Base-by-base conservation (phyloP, 352 stramenopile species). In the Phytopythium delawarense region DNA sequence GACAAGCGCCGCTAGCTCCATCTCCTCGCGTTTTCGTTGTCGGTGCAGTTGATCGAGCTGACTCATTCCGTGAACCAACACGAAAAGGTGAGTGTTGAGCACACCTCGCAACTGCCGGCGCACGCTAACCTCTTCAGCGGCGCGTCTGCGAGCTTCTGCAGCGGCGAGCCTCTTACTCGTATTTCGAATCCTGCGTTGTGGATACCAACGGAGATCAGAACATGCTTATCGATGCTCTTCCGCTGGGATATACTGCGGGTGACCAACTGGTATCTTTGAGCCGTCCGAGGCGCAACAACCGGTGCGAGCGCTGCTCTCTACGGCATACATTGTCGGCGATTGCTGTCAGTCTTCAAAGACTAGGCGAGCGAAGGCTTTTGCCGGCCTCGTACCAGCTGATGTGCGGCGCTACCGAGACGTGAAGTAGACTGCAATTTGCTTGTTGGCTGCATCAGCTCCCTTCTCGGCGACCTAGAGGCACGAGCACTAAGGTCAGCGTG, bases 121-220 rank as follows among this genome's bases (percentile, higher is more conserved):
- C 28, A 44, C 23, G 2, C 49, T 37, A 11, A 79, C 74, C 72
- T 80, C 72, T 34, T 73, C 54, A 25, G 45, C 48, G 25, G 64
- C 57, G 46, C 61, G 57, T 44, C 65, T 62, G 25, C 67, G 65
- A 15, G 70, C 70, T 2, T 48, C 64, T 23, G 72, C 70, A 45
- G 76, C 67, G 35, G 64, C 49, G 12, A 84, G 76, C 7, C 72
- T 34, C n/a, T 69, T 53, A 21, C 71, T 51, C 30, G 70, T 59
- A 42, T 60, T 57, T 18, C 70, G 61, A 20, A 82, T 52, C 23
- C 74, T 82, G 40, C 16, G 39, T n/a, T 13, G 44, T 3, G 57
- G 13, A 49, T 42, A 30, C 32, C 50, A 54, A 37, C 18, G 54
- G 0, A 30, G 35, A 21, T 59, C 18, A 59, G 11, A n/a, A 50